Conservation (phyloP, 495 filamentous ascomycete genomes). For the Penicillium dipodomyicola region DNA sequence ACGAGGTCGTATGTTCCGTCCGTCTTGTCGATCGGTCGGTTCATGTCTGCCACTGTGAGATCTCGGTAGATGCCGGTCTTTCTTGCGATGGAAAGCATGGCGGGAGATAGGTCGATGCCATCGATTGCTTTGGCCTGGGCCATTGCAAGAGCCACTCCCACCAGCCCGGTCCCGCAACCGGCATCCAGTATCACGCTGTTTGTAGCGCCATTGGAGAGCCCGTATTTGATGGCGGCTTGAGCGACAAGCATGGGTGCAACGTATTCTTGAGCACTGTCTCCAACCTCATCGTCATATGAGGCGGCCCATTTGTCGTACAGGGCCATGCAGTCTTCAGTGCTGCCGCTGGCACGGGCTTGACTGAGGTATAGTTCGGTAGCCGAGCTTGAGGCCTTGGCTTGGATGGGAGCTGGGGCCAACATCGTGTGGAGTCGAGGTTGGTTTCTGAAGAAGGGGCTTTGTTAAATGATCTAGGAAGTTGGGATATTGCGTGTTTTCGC, state of each 20-base stretch:
- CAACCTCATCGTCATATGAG: constrained; percentile 44
- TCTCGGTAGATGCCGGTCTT: constrained; percentile 42
- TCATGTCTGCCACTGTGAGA: constrained; percentile 39
- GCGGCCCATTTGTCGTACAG: constrained; percentile 49
- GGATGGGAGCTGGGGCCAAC: constrained; percentile 19
- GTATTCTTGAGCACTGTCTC: constrained; percentile 38
- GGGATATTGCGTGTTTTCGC: background rate
- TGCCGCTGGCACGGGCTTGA: constrained; percentile 27
- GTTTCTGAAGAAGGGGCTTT: background rate
- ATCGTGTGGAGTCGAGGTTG: constrained; percentile 17
- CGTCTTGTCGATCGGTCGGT: constrained; percentile 26
- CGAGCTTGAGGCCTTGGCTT: constrained; percentile 17
- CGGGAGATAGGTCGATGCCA: constrained; percentile 41
- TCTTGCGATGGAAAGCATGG: constrained; percentile 43
- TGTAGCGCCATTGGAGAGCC: constrained; percentile 16
- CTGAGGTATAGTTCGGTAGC: constrained; percentile 25
- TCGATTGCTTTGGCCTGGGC: constrained; percentile 35
- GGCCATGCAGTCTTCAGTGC: constrained; percentile 31
- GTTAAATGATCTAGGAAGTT: background rate
- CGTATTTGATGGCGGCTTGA: constrained; percentile 28
- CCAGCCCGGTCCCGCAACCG: constrained; percentile 49
- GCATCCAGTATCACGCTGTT: constrained; percentile 42
- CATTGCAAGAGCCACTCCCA: constrained; percentile 38
- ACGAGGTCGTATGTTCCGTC: constrained; percentile 44
- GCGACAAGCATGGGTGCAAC: constrained; percentile 41